phyloP scores from a whole-genome alignment of 2,329 filamentous ascomycete genomes.

The Claviceps africana region DNA sequence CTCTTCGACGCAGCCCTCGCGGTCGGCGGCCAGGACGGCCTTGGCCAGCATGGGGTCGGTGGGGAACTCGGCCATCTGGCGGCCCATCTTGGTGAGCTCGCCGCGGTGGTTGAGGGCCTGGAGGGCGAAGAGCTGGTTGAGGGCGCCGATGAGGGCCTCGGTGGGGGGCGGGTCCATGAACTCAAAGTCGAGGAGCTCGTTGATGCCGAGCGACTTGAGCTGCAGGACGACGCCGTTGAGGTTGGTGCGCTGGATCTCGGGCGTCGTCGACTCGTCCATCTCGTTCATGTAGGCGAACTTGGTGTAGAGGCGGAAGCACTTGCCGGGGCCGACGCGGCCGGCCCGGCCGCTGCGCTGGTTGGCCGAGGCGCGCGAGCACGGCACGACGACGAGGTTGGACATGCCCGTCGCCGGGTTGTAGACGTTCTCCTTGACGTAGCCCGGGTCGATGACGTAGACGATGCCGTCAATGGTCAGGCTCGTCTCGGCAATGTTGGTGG shows the following conservation, averaged over 20 bases:
- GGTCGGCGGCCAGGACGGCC: slow-evolving; percentile 74
- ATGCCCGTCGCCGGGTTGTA: slow-evolving; percentile 88
- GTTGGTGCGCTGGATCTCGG: slow-evolving; percentile 86
- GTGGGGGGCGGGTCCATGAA: slow-evolving; percentile 91
- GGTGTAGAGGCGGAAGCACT: slow-evolving; percentile 87
- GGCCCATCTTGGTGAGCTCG: slow-evolving; percentile 76
- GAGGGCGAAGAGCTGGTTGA: slow-evolving; percentile 84
- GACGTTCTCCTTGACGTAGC: slow-evolving; percentile 89
- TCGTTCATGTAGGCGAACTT: slow-evolving; percentile 92
- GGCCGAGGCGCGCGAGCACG: slow-evolving; percentile 80
- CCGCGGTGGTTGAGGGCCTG: slow-evolving; percentile 81
- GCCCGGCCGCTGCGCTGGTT: slow-evolving; percentile 89
- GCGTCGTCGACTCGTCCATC: slow-evolving; percentile 79
- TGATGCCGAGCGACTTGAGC: slow-evolving; percentile 80
- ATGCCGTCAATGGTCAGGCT: slow-evolving; percentile 93
- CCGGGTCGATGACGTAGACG: slow-evolving; percentile 88
- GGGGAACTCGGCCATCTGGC: slow-evolving; percentile 92
- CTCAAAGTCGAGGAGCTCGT: slow-evolving; percentile 84
- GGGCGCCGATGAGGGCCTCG: slow-evolving; percentile 72
- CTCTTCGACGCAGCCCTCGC: slow-evolving; percentile 86
- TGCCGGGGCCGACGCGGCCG: slow-evolving; percentile 80
- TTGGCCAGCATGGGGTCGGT: slow-evolving; percentile 86
- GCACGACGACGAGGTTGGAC: slow-evolving; percentile 80
- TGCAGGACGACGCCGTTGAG: slow-evolving; percentile 72
- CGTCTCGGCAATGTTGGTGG: slow-evolving; percentile 95